Percentiles rank a stretch among this genome's conserved stretches.
Evolutionary conservation across 768 basidiomycete genomes (phyloP).

Genomic region (Podaxis mareebaensis): DNA sequence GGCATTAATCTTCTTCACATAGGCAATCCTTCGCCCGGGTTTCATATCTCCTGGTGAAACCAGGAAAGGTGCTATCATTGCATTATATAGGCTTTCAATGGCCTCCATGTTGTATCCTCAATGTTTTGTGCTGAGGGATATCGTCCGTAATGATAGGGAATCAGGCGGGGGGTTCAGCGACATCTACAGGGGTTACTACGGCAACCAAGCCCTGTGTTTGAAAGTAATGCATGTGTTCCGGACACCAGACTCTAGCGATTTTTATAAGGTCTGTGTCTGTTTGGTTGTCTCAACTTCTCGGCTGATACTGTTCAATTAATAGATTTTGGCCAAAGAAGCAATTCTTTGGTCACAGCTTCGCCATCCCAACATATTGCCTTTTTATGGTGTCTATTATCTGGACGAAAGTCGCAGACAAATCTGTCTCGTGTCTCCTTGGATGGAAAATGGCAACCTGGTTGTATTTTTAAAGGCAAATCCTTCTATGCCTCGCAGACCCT

Average conservation of each 20-base stretch:
- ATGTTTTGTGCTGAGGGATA: not conserved
- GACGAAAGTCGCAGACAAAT: not conserved
- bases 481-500: not conserved
- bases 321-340: slow-evolving; percentile 5
- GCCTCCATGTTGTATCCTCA: not conserved
- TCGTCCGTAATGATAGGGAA: not conserved
- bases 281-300: slow-evolving; percentile 16
- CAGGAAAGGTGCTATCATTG: not conserved
- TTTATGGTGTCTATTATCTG: slow-evolving; percentile 5
- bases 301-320: slow-evolving; percentile 19
- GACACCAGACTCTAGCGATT: not conserved
- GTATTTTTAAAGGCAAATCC: slow-evolving; percentile 7
- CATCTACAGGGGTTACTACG: not conserved
- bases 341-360: slow-evolving; percentile 6
- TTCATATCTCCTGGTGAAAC: not conserved
- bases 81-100: not conserved
- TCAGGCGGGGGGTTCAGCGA: not conserved
- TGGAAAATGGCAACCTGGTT: slow-evolving; percentile 14
- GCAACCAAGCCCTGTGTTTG: not conserved
- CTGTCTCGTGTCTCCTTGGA: slow-evolving; percentile 18
- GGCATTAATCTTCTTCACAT: not conserved
- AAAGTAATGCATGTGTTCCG: not conserved
- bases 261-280: slow-evolving; percentile 22
- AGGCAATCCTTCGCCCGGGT: not conserved
- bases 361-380: slow-evolving; percentile 8